These are phyloP conservation scores for Phytophthora rubi DNA, from an alignment of 352 stramenopile species.

Conservation along the genomic window DNA sequence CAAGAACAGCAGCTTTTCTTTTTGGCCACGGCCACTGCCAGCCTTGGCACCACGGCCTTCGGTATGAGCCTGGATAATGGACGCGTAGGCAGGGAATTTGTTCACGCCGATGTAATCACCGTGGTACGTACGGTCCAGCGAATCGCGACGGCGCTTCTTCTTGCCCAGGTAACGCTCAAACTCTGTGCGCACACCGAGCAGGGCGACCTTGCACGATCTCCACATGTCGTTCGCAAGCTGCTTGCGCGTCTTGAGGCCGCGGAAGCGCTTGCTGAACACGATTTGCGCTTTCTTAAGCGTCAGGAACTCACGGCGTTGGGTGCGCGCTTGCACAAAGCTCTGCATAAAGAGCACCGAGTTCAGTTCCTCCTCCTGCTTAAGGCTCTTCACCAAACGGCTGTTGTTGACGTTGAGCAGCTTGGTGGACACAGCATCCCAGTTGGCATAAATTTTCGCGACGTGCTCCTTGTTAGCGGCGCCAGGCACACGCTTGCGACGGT, in stretches of 20 bases:
- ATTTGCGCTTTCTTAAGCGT: slow-evolving; percentile 67
- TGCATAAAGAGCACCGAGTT: slow-evolving; percentile 81
- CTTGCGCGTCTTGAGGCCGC: slow-evolving; percentile 77
- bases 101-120: slow-evolving; percentile 84
- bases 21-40: slow-evolving; percentile 27
- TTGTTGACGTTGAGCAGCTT: slow-evolving; percentile 65
- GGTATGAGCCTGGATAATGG: slow-evolving; percentile 65
- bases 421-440: slow-evolving; percentile 60
- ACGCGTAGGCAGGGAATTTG: slow-evolving; percentile 67
- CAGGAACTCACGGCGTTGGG: slow-evolving; percentile 60
- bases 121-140: slow-evolving; percentile 75
- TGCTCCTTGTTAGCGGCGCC: slow-evolving; percentile 61
- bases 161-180: slow-evolving; percentile 86
- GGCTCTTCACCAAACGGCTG: slow-evolving; percentile 47
- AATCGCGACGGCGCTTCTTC: slow-evolving; percentile 87
- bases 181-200: slow-evolving; percentile 81
- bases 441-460: slow-evolving; percentile 63
- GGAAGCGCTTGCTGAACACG: slow-evolving; percentile 81
- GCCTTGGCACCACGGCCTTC: slow-evolving; percentile 35
- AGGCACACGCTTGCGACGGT: slow-evolving; percentile 67
- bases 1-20: slow-evolving; percentile 76
- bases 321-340: slow-evolving; percentile 69
- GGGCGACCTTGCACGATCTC: slow-evolving; percentile 71
- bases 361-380: slow-evolving; percentile 63
- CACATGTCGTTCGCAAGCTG: slow-evolving; percentile 71